Percentiles rank a stretch among this genome's conserved stretches.
Evolutionary conservation across 2,329 filamentous ascomycete genomes (phyloP).

Genomic region (Apiospora sp.): DNA sequence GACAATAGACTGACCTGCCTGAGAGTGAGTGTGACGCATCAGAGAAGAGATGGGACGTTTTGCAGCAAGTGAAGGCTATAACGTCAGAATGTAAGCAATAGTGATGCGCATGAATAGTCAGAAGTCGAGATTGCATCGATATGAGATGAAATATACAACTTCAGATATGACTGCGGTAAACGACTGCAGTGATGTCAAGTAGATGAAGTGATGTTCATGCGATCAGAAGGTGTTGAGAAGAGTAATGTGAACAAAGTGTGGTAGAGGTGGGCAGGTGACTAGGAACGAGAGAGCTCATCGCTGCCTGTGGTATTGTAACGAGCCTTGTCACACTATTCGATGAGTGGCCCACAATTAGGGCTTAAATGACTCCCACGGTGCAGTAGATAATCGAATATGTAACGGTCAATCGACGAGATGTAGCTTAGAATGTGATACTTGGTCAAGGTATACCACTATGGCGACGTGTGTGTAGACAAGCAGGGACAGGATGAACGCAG

Average conservation of each 20-base stretch:
- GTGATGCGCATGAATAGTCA: not conserved
- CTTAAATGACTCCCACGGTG: not conserved
- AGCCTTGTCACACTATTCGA: not conserved
- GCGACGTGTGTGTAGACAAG: not conserved
- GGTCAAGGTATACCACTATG: not conserved
- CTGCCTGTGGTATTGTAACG: not conserved
- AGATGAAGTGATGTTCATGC: not conserved
- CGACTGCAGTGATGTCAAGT: not conserved
- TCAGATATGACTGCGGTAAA: not conserved
- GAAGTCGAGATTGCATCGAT: not conserved
- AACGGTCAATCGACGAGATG: not conserved
- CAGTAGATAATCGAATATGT: not conserved
- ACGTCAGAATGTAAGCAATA: not conserved
- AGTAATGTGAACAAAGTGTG: not conserved
- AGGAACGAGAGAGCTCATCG: not conserved
- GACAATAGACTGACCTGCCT: not conserved
- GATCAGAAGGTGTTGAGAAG: not conserved
- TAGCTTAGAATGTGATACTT: not conserved
- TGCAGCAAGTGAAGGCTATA: constrained; percentile 18
- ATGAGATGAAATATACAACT: not conserved
- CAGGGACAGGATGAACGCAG: not conserved
- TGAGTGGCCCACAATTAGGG: not conserved
- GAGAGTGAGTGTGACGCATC: not conserved
- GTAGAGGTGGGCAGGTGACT: not conserved
- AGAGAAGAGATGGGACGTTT: not conserved